Evolutionary conservation across 192 early-diverging fungal species (phyloP).

Genomic region (Diversispora epigaea): DNA sequence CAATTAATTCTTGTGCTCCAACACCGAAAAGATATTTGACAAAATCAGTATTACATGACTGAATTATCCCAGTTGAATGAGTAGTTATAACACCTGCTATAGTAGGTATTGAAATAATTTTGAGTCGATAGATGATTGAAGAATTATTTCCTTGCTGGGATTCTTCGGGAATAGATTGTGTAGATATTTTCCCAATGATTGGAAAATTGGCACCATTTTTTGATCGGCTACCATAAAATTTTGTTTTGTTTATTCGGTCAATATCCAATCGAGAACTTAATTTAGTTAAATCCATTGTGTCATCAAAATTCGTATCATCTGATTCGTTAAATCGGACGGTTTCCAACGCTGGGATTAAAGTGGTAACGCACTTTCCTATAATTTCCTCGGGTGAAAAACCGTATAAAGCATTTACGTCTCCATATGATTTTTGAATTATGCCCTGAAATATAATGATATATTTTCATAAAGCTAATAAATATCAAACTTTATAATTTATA

Average conservation of each 20-base stretch:
- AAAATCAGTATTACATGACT: conserved; percentile 57
- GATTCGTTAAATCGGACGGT: not conserved
- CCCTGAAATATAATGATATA: conserved; percentile 39
- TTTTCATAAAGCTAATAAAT: not conserved
- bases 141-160: conserved; percentile 16
- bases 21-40: conserved; percentile 67
- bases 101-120: conserved; percentile 61
- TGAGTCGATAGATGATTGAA: conserved; percentile 40
- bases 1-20: conserved; percentile 45
- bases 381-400: conserved; percentile 50
- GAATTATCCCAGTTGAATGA: conserved; percentile 51
- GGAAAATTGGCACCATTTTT: conserved; percentile 57
- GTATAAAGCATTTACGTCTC: conserved; percentile 53
- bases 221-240: conserved; percentile 58
- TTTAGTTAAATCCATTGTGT: conserved; percentile 36
- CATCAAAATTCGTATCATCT: not conserved
- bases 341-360: conserved; percentile 40
- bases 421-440: conserved; percentile 43
- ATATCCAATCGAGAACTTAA: conserved; percentile 42
- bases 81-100: conserved; percentile 64
- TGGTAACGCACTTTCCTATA: conserved; percentile 43
- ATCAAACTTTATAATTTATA: too few relatives aligned
- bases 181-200: conserved; percentile 50
- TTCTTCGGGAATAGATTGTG: conserved; percentile 33
- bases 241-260: conserved; percentile 50